Conservation (phyloP, 2,329 filamentous ascomycete genomes). For the Verticillium zaregamsianum region DNA sequence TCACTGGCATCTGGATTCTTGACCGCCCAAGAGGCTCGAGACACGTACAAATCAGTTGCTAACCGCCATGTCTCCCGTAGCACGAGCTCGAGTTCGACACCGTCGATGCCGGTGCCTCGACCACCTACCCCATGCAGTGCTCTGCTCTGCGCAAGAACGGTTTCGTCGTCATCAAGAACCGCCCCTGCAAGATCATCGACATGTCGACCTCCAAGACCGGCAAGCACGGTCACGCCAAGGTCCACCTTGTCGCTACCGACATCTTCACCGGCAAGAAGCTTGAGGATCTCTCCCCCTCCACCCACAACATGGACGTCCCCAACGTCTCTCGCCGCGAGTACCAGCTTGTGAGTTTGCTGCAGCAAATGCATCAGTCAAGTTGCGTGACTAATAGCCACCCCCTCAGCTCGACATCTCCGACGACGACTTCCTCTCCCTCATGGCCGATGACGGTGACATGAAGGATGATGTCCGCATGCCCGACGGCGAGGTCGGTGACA, state of each 20-base stretch:
- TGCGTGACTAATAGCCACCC: not conserved
- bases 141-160: constrained; percentile 99
- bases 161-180: constrained; percentile 96
- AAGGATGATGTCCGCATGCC: constrained; percentile 96
- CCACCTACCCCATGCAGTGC: constrained; percentile 97
- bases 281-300: constrained; percentile 97
- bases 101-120: constrained; percentile 92
- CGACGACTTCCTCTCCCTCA: constrained; percentile 91
- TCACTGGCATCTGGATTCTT: not conserved
- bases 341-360: constrained; percentile 71
- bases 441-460: constrained; percentile 77
- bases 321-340: constrained; percentile 87
- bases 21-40: not conserved
- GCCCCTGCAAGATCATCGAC: constrained; percentile 99
- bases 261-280: constrained; percentile 99
- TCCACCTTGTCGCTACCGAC: constrained; percentile 95
- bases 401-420: constrained; percentile 83
- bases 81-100: constrained; percentile 78
- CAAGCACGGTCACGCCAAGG: constrained; percentile 99
- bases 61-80: constrained; percentile 29
- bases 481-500: constrained; percentile 82
- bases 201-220: constrained; percentile 99
- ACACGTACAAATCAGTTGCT: not conserved
- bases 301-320: constrained; percentile 97
- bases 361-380: not conserved